phyloP scores from a whole-genome alignment of 2,329 filamentous ascomycete genomes.

The Penicillium sp. region DNA sequence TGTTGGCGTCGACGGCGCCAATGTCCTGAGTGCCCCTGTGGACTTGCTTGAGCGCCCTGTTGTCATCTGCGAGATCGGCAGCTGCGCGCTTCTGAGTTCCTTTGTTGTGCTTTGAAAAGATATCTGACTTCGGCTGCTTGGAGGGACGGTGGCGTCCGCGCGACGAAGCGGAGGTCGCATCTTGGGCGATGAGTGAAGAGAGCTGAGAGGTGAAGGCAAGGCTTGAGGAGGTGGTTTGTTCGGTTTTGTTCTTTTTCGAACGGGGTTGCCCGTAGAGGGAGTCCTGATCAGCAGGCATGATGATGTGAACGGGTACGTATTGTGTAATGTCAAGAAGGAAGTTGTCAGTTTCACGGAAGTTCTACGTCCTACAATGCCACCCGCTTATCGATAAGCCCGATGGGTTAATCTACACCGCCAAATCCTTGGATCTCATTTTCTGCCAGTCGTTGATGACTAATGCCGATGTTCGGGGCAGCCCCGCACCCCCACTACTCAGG shows the following conservation, averaged over 20 bases:
- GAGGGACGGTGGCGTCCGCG: conserved; percentile 44
- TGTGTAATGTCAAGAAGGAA: neutral
- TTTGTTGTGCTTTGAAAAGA: conserved; percentile 68
- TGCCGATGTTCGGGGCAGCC: conserved; percentile 12
- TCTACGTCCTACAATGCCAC: neutral
- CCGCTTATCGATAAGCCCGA: conserved; percentile 7
- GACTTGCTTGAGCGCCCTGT: conserved; percentile 59
- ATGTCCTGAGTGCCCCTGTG: conserved; percentile 62
- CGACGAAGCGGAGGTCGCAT: conserved; percentile 46
- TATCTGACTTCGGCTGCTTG: conserved; percentile 61
- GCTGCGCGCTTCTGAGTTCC: conserved; percentile 63
- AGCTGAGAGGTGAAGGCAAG: conserved; percentile 88
- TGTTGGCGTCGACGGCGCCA: conserved; percentile 58
- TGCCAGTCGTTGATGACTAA: neutral
- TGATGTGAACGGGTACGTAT: neutral
- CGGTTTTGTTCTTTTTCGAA: conserved; percentile 57
- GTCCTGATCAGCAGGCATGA: conserved; percentile 20
- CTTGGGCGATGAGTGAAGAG: conserved; percentile 70
- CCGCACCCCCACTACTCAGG: conserved; percentile 9
- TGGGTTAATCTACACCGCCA: conserved; percentile 1
- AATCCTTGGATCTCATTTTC: neutral
- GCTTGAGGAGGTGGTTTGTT: conserved; percentile 62
- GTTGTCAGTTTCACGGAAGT: neutral
- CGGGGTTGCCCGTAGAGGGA: conserved; percentile 74
- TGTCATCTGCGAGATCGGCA: conserved; percentile 54